Evolutionary conservation across 441 rosid species (phyloP), one percentile per base, ranked within the genome.

Genomic region (Aleurites moluccanus): DNA sequence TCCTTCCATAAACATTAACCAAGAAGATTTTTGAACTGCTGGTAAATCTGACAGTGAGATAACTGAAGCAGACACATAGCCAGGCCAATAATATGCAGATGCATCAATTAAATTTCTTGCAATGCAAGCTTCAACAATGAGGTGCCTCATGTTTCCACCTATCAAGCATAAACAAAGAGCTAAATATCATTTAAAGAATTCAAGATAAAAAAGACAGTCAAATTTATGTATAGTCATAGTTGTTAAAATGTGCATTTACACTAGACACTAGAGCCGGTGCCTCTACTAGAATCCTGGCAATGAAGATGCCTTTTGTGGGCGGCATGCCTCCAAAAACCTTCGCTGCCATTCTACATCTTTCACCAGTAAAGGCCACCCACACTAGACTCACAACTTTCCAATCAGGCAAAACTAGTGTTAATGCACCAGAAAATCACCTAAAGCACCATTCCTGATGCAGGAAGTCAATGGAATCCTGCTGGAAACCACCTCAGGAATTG

Each of bases 41-140:
- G 84, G 77, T 42, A 77, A 65, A 80, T 88, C 91, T 71, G 78
- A 50, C 59, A 75, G 33, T 69, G 88, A 81, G 45, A 80, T 67
- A 45, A 72, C 73, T 62, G 88, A 81, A 44, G 85, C 71, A 64
- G 83, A 77, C 71, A 88, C 85, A 83, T 83, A 90, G 69, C 87
- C 86, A 13, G 88, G 90, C 94, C 91, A 90, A 79, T 83, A 87
- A 77, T 86, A 90, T 44, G 85, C 92, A 14, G 90, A 86, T 27
- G 80, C 81, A 77, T 90, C 92, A 30, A 87, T 79, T 73, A 90
- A 80, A 64, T 85, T 85, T 83, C 94, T 85, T 63, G 92, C 82
- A 68, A 88, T 90, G 81, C 92, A 90, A 81, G 91, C 92, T 85
- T 90, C 94, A 55, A 90, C 90, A 70, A 90, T 87, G 74, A 90